These are phyloP conservation scores for Penicillium angulare DNA, from an alignment of 495 filamentous ascomycete species.

Conservation along the genomic window DNA sequence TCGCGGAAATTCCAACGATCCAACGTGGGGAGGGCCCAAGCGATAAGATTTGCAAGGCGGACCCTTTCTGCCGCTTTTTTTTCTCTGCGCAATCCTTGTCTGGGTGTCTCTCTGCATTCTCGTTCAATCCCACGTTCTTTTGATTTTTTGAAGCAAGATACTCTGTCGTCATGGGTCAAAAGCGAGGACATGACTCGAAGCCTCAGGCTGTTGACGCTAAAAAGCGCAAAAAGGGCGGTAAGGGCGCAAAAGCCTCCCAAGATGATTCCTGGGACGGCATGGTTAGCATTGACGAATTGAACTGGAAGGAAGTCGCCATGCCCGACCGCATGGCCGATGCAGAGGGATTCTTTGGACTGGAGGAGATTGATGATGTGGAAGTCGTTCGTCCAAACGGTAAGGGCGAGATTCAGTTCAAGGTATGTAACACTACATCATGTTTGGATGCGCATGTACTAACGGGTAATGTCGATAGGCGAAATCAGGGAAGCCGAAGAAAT, in stretches of 20 bases:
- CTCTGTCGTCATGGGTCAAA: conserved; percentile 37
- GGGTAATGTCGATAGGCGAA: conserved; percentile 25
- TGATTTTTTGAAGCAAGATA: not conserved
- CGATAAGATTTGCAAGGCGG: conserved; percentile 43
- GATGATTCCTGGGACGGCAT: conserved; percentile 26
- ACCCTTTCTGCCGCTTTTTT: conserved; percentile 42
- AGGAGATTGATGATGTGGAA: conserved; percentile 89
- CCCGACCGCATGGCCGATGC: conserved; percentile 87
- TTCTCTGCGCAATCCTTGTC: conserved; percentile 18
- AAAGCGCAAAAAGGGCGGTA: conserved; percentile 52
- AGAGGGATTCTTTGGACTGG: conserved; percentile 91
- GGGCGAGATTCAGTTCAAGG: conserved; percentile 48
- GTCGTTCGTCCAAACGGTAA: conserved; percentile 51
- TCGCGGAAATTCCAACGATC: conserved; percentile 19
- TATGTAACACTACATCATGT: conserved; percentile 19
- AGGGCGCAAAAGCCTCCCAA: conserved; percentile 19
- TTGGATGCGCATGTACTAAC: not conserved
- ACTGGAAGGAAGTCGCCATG: conserved; percentile 79
- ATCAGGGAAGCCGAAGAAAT: conserved; percentile 36
- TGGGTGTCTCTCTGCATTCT: conserved; percentile 4
- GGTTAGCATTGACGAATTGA: conserved; percentile 60
- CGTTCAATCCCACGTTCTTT: not conserved
- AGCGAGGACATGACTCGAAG: conserved; percentile 48
- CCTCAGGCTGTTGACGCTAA: conserved; percentile 29
- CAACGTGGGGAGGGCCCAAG: conserved; percentile 27